phyloP scores from a whole-genome alignment of 164 flowering plant genomes.

The Sedum album region DNA sequence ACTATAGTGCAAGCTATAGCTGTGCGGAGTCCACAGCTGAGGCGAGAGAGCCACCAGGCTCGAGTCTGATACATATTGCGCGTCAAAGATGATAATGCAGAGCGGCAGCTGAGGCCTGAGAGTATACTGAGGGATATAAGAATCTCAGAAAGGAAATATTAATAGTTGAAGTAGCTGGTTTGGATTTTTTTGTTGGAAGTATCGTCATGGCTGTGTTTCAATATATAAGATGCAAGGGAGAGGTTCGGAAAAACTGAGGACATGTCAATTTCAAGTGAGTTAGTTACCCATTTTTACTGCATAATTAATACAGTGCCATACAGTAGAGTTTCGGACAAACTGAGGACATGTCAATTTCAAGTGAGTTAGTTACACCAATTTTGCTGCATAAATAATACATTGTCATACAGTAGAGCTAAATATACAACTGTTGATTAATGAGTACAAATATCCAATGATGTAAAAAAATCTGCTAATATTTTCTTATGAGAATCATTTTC shows the following conservation, averaged over 20 bases:
- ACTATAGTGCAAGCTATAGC: slow-evolving; percentile 61
- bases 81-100: not conserved
- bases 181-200: not conserved
- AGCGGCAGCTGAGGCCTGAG: not conserved
- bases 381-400: not conserved
- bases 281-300: not conserved
- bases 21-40: slow-evolving; percentile 46
- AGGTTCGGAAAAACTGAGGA: not conserved
- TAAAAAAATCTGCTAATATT: no score
- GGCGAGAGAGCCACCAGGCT: slow-evolving; percentile 33
- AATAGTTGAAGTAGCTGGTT: not conserved
- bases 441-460: not conserved
- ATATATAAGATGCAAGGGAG: not conserved
- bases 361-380: not conserved
- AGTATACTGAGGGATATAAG: not conserved
- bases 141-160: not conserved
- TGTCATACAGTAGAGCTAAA: no score
- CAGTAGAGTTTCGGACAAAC: not conserved
- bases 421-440: no score
- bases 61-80: slow-evolving; percentile 14
- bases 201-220: not conserved
- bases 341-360: not conserved
- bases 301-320: not conserved
- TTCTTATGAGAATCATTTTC: no score
- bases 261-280: not conserved